Percentiles rank a stretch among this genome's conserved stretches.
Evolutionary conservation across 495 filamentous ascomycete genomes (phyloP).

Genomic region (Amorphotheca resinae): DNA sequence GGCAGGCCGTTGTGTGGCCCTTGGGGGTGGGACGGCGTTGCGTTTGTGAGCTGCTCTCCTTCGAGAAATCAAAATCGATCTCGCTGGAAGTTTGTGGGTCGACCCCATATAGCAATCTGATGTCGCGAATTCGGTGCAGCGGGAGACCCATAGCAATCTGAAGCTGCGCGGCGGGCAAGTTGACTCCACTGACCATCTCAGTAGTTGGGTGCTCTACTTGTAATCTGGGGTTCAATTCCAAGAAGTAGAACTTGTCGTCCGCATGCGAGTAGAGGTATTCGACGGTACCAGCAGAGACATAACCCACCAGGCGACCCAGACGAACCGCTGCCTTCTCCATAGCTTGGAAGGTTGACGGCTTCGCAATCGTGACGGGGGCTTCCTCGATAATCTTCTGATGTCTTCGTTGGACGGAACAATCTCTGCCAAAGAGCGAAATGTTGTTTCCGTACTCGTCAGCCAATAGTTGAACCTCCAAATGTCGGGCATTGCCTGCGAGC

Average conservation of each 20-base stretch:
- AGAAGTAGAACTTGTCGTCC: slow-evolving; percentile 98
- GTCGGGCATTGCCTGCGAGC: slow-evolving; percentile 87
- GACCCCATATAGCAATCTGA: slow-evolving; percentile 89
- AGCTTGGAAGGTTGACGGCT: slow-evolving; percentile 70
- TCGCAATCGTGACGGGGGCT: slow-evolving; percentile 92
- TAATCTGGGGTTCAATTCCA: slow-evolving; percentile 94
- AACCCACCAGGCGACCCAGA: slow-evolving; percentile 85
- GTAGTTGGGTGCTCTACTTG: slow-evolving; percentile 99
- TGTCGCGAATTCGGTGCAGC: slow-evolving; percentile 88
- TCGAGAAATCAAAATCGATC: slow-evolving; percentile 95
- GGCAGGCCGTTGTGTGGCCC: slow-evolving; percentile 94
- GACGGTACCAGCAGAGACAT: slow-evolving; percentile 96
- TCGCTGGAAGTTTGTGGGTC: slow-evolving; percentile 75
- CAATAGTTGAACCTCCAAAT: slow-evolving; percentile 94
- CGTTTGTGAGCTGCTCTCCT: slow-evolving; percentile 66
- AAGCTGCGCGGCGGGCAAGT: slow-evolving; percentile 91
- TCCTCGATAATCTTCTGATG: slow-evolving; percentile 99
- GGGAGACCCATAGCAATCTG: slow-evolving; percentile 99
- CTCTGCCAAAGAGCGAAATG: slow-evolving; percentile 95
- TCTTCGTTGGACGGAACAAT: slow-evolving; percentile 96
- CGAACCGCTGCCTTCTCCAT: slow-evolving; percentile 98
- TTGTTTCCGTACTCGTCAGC: slow-evolving; percentile 99
- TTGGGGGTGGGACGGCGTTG: slow-evolving; percentile 87
- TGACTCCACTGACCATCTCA: slow-evolving; percentile 98
- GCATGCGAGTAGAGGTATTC: slow-evolving; percentile 98